Evolutionary conservation across 129 eudicot species (phyloP).

Genomic region (Lactuca saligna): DNA sequence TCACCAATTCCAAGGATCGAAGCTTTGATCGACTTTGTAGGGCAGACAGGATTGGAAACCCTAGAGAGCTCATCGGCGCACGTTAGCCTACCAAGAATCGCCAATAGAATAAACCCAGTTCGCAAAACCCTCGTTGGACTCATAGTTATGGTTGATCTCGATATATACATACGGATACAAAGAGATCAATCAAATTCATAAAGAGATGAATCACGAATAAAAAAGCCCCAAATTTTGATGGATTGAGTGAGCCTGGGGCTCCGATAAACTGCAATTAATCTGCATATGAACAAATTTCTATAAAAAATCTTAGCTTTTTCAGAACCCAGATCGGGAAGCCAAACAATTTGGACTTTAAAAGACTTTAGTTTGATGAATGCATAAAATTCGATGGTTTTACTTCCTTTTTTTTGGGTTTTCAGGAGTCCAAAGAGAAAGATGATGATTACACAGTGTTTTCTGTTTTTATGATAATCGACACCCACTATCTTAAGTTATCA

Average conservation of each 20-base stretch:
- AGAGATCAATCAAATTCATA: conserved; percentile 29
- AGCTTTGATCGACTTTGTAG: conserved; percentile 36
- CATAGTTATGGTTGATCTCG: conserved; percentile 33
- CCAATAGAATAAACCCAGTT: conserved; percentile 41
- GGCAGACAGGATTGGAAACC: conserved; percentile 46
- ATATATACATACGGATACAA: conserved; percentile 1
- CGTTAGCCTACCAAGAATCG: conserved; percentile 40
- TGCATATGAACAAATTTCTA: conserved; percentile 17
- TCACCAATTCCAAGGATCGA: conserved; percentile 40
- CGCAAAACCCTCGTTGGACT: conserved; percentile 28
- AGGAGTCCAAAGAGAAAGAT: conserved; percentile 20
- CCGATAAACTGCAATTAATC: conserved; percentile 16
- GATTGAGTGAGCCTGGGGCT: conserved; percentile 19
- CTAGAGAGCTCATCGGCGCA: conserved; percentile 45
- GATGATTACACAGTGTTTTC: conserved; percentile 28
- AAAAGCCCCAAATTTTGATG: conserved; percentile 4
- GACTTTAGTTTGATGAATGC: conserved; percentile 6
- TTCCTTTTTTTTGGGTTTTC: not conserved
- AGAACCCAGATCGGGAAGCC: not conserved
- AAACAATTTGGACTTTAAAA: not conserved
- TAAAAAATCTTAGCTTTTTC: not conserved
- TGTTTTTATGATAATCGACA: conserved; percentile 25
- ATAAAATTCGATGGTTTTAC: conserved; percentile 3
- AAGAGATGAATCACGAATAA: conserved; percentile 3
- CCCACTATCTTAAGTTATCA: conserved; percentile 13